phyloP scores from a whole-genome alignment of 1,284 basidiomycete genomes.

The Irpex sp. region DNA sequence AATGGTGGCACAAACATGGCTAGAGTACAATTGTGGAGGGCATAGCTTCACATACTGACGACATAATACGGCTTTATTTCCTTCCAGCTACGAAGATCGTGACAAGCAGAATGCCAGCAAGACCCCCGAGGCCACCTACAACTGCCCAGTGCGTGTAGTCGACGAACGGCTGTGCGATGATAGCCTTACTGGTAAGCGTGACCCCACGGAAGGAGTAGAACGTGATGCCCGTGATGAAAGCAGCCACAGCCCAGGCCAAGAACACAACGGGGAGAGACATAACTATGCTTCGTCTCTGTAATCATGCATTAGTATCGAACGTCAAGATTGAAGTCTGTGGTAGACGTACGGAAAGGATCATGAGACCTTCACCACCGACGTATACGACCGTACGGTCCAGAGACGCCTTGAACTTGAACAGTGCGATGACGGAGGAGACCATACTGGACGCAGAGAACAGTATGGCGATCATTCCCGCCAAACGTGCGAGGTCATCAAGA shows the following conservation, averaged over 20 bases:
- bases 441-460: constrained; percentile 64
- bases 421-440: constrained; percentile 56
- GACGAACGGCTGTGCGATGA: constrained; percentile 40
- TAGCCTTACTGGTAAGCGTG: constrained; percentile 29
- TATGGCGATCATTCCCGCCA: constrained; percentile 59
- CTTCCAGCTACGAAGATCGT: constrained; percentile 40
- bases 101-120: constrained; percentile 55
- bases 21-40: background rate
- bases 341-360: constrained; percentile 48
- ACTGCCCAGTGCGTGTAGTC: constrained; percentile 59
- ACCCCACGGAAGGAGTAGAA: constrained; percentile 58
- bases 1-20: background rate
- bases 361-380: constrained; percentile 49
- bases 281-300: constrained; percentile 54
- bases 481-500: constrained; percentile 53
- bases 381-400: constrained; percentile 40
- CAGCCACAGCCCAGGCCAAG: constrained; percentile 60
- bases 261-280: constrained; percentile 71
- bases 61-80: constrained; percentile 18
- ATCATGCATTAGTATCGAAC: background rate
- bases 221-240: constrained; percentile 58
- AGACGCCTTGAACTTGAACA: constrained; percentile 63
- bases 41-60: background rate
- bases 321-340: background rate
- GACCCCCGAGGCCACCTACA: constrained; percentile 53